phyloP scores from a whole-genome alignment of 352 stramenopile genomes.

The Pythium pyrilobum region DNA sequence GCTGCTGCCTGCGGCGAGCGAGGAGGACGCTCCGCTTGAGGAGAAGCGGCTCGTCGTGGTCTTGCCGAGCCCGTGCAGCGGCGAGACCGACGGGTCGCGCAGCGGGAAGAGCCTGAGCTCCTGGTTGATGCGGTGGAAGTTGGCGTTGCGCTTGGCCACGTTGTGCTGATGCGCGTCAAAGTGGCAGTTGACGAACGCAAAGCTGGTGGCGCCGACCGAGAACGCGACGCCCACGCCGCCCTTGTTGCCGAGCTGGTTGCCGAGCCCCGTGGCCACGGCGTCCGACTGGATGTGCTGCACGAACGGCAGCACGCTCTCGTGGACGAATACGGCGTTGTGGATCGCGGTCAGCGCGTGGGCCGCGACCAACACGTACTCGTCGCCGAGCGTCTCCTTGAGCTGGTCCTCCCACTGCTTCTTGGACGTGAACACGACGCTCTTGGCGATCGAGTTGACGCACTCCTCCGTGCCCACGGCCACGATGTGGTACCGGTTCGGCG shows the following conservation, averaged over 20 bases:
- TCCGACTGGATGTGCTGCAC: conserved; percentile 87
- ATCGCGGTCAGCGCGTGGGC: conserved; percentile 91
- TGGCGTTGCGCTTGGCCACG: conserved; percentile 83
- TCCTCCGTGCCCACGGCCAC: conserved; percentile 90
- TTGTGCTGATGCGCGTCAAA: conserved; percentile 92
- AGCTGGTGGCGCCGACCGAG: conserved; percentile 62
- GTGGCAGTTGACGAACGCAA: conserved; percentile 93
- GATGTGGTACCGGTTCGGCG: conserved; percentile 81
- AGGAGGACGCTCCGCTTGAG: conserved; percentile 1
- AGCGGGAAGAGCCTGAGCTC: conserved; percentile 44
- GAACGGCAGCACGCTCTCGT: conserved; percentile 75
- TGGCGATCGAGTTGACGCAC: conserved; percentile 90
- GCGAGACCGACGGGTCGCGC: not conserved
- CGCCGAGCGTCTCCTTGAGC: conserved; percentile 50
- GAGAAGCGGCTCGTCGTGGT: conserved; percentile 17
- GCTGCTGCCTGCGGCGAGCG: conserved; percentile 22
- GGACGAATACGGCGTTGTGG: conserved; percentile 93
- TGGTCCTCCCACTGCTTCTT: conserved; percentile 81
- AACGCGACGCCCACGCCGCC: conserved; percentile 91
- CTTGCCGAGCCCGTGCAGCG: not conserved
- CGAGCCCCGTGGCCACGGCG: conserved; percentile 90
- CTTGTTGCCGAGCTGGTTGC: conserved; percentile 96
- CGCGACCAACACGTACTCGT: conserved; percentile 86
- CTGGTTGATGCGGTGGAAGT: conserved; percentile 87
- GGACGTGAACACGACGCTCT: conserved; percentile 91